Evolutionary conservation across 2,329 filamentous ascomycete species (phyloP).

Genomic region (Nannizziopsis barbatae): DNA sequence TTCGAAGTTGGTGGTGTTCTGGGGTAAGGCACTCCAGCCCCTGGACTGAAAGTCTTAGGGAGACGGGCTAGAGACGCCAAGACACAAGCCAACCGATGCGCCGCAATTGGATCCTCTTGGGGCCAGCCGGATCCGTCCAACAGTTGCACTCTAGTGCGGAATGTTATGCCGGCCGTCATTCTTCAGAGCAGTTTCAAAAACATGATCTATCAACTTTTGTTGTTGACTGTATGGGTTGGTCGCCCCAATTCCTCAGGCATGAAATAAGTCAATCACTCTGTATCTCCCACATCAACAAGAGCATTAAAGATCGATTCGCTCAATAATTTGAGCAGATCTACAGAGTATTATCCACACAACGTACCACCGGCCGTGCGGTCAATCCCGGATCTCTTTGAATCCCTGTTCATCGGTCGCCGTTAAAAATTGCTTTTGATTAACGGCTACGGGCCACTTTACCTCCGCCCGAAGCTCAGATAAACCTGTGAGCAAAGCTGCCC

Average conservation of each 20-base stretch:
- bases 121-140: constrained; percentile 1
- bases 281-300: not conserved
- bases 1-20: not conserved
- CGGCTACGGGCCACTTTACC: too few relatives aligned
- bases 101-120: constrained; percentile 2
- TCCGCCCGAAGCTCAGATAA: too few relatives aligned
- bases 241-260: not conserved
- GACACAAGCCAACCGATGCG: constrained; percentile 2
- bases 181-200: not conserved
- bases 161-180: not conserved
- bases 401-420: too few relatives aligned
- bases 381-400: too few relatives aligned
- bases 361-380: too few relatives aligned
- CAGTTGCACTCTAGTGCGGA: not conserved
- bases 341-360: too few relatives aligned
- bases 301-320: not conserved
- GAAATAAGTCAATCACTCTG: not conserved
- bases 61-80: not conserved
- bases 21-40: not conserved
- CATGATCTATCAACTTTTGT: constrained; percentile 1
- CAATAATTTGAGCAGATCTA: too few relatives aligned
- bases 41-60: not conserved
- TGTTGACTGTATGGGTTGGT: not conserved
- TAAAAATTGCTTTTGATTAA: too few relatives aligned
- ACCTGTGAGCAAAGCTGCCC: too few relatives aligned